Evolutionary conservation across 257 asterid genomes (phyloP).

Genomic region (Coffea eugenioides): DNA sequence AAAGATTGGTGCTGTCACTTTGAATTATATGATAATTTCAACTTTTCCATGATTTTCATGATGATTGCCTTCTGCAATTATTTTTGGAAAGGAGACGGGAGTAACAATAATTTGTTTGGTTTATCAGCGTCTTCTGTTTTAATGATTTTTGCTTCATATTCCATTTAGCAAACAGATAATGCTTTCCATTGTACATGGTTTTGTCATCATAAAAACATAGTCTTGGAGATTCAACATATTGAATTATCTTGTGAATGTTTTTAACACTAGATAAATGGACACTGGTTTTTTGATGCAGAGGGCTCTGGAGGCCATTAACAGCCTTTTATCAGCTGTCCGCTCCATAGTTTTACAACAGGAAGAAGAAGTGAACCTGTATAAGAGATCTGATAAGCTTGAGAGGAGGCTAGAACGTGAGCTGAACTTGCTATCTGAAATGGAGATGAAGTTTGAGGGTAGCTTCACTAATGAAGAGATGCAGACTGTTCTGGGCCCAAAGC

Average conservation of each 20-base stretch:
- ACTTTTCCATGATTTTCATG: background rate
- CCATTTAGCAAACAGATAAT: background rate
- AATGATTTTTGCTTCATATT: background rate
- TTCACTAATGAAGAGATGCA: conserved; percentile 35
- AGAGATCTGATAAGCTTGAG: conserved; percentile 55
- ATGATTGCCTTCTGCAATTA: background rate
- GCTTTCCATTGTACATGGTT: background rate
- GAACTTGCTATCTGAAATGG: conserved; percentile 50
- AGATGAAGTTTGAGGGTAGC: conserved; percentile 47
- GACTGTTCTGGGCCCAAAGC: conserved; percentile 44
- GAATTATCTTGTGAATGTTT: background rate
- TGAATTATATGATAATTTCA: background rate
- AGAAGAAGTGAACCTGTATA: conserved; percentile 48
- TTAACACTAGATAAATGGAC: background rate
- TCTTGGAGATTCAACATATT: background rate
- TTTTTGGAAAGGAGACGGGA: background rate
- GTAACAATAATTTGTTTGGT: background rate
- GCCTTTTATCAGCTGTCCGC: conserved; percentile 50
- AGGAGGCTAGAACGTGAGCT: conserved; percentile 56
- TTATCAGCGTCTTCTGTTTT: background rate
- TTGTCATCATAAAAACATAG: background rate
- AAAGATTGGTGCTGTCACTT: background rate
- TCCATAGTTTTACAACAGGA: conserved; percentile 65
- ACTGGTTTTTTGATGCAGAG: conserved; percentile 36
- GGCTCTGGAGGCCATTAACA: conserved; percentile 66